Conservation (phyloP, 208 protist genomes). For the Trypanosoma cruzi region DNA sequence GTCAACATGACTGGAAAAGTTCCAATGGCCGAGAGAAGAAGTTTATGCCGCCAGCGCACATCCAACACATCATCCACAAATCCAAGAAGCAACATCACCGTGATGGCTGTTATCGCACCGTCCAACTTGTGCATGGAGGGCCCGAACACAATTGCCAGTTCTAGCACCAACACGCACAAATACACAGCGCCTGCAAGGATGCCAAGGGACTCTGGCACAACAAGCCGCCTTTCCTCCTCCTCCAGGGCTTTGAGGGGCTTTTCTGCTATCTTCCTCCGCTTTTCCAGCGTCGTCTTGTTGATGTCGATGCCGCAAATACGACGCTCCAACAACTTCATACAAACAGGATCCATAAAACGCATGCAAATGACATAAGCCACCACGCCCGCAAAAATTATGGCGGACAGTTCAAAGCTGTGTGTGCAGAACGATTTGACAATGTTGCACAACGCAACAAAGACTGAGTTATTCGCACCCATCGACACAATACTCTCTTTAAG, state of each 20-base stretch:
- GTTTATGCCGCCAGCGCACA: slow-evolving; percentile 97
- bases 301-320: slow-evolving; percentile 96
- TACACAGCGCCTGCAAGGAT: slow-evolving; percentile 81
- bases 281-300: slow-evolving; percentile 91
- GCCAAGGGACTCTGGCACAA: slow-evolving; percentile 77
- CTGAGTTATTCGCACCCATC: not conserved
- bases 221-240: slow-evolving; percentile 33
- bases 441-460: slow-evolving; percentile 7
- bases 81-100: slow-evolving; percentile 98
- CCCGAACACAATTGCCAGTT: slow-evolving; percentile 39
- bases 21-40: slow-evolving; percentile 97
- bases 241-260: slow-evolving; percentile 31
- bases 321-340: slow-evolving; percentile 68
- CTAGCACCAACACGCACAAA: slow-evolving; percentile 63
- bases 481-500: not conserved
- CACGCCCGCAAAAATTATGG: slow-evolving; percentile 53
- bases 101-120: slow-evolving; percentile 95
- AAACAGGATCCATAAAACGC: slow-evolving; percentile 64
- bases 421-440: slow-evolving; percentile 32
- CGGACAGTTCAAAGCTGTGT: slow-evolving; percentile 46
- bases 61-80: slow-evolving; percentile 99
- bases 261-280: slow-evolving; percentile 48
- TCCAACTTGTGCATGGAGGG: slow-evolving; percentile 47
- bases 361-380: slow-evolving; percentile 61
- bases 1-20: slow-evolving; percentile 93